Conservation (phyloP, 768 basidiomycete species). For the Myochromella boudieri region DNA sequence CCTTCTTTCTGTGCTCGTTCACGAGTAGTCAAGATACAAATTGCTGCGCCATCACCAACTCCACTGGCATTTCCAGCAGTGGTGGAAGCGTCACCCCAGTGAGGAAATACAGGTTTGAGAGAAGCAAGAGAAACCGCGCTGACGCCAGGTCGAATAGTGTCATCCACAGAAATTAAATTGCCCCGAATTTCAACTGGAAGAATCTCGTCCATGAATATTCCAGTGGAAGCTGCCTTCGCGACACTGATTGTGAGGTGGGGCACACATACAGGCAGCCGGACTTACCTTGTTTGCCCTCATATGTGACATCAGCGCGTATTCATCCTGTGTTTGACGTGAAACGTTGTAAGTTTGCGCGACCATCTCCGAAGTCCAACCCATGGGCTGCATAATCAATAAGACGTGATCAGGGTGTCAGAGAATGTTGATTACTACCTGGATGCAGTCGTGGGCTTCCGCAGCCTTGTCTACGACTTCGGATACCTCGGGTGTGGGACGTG, state of each 20-base stretch:
- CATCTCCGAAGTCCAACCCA: constrained; percentile 96
- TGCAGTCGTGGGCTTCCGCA: constrained; percentile 71
- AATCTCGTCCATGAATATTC: constrained; percentile 86
- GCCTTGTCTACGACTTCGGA: constrained; percentile 55
- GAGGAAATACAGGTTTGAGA: constrained; percentile 85
- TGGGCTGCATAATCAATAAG: constrained; percentile 49
- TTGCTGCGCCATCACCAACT: constrained; percentile 89
- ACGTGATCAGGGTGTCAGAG: neutral
- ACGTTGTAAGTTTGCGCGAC: constrained; percentile 80
- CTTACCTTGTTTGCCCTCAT: constrained; percentile 68
- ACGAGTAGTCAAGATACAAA: constrained; percentile 24
- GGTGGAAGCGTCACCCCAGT: constrained; percentile 69
- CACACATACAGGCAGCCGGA: neutral
- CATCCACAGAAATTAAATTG: constrained; percentile 66
- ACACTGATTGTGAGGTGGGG: neutral
- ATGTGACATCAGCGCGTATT: constrained; percentile 88
- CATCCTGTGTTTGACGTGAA: constrained; percentile 81
- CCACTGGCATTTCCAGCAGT: constrained; percentile 89
- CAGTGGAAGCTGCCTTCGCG: constrained; percentile 58
- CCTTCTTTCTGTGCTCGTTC: constrained; percentile 67
- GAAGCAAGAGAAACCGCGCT: constrained; percentile 72
- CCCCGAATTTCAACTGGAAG: constrained; percentile 81
- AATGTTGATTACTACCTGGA: constrained; percentile 48
- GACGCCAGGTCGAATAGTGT: constrained; percentile 85
- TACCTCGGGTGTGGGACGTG: constrained; percentile 73